phyloP scores from a whole-genome alignment of 345 rosid genomes.

The Draba incana region DNA sequence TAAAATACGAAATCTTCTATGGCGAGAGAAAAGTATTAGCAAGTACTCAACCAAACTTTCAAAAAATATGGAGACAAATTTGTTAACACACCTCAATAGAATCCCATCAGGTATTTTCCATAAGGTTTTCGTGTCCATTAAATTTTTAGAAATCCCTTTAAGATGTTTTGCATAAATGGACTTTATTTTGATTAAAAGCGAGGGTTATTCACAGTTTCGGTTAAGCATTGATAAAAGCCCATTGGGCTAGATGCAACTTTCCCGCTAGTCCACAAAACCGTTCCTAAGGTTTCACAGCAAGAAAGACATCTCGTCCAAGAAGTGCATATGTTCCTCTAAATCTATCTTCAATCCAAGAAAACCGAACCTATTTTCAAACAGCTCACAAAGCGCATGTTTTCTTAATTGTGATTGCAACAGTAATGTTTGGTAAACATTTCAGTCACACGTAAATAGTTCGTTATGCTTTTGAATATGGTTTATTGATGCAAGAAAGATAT shows the following conservation, averaged over 20 bases:
- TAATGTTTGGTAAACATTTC: slow-evolving; percentile 35
- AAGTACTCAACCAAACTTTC: too few species aligned
- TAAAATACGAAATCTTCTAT: too few species aligned
- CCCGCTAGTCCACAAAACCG: background rate
- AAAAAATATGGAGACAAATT: too few species aligned
- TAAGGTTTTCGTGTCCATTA: background rate
- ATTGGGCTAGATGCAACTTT: slow-evolving; percentile 3
- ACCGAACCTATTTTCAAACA: slow-evolving; percentile 10
- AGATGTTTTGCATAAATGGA: slow-evolving; percentile 6
- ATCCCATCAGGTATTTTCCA: too few species aligned
- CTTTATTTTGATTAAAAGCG: slow-evolving; percentile 3
- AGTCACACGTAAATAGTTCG: slow-evolving; percentile 14
- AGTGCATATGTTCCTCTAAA: background rate
- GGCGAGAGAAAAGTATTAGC: too few species aligned
- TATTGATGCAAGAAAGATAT: slow-evolving; percentile 8
- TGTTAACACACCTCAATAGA: too few species aligned
- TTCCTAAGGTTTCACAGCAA: background rate
- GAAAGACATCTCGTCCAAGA: background rate
- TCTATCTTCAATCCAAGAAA: background rate
- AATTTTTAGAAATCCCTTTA: background rate
- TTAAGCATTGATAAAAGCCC: slow-evolving; percentile 8
- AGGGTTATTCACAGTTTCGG: background rate
- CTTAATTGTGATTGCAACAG: slow-evolving; percentile 14
- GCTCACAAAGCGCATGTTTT: background rate
- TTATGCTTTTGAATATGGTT: slow-evolving; percentile 11